Percentiles rank a stretch among this genome's conserved stretches.
phyloP scores from a whole-genome alignment of 371 early-diverging fungal genomes.

The Mucor indicus region DNA sequence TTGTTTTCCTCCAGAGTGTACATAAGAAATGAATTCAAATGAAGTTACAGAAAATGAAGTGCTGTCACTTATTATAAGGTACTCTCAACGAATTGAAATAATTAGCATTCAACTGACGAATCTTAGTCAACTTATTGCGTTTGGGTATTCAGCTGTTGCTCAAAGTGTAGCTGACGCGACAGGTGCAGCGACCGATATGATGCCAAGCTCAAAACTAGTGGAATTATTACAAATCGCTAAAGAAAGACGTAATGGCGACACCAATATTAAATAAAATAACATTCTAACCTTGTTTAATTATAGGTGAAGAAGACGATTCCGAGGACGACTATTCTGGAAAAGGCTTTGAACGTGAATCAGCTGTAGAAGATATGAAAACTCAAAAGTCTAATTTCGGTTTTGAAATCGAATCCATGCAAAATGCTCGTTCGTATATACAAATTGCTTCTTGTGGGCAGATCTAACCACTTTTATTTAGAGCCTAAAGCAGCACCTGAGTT shows the following conservation, averaged over 20 bases:
- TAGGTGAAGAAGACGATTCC: constrained; percentile 28
- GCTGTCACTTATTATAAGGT: constrained; percentile 57
- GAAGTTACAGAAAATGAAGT: constrained; percentile 52
- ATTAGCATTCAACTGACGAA: not conserved
- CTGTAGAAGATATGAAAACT: constrained; percentile 16
- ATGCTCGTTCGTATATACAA: constrained; percentile 25
- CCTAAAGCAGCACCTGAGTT: constrained; percentile 43
- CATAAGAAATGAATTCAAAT: constrained; percentile 24
- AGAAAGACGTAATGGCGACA: constrained; percentile 33
- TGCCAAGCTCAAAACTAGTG: constrained; percentile 50
- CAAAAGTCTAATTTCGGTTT: constrained; percentile 15
- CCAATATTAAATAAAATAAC: not conserved
- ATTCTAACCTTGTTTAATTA: too few species aligned
- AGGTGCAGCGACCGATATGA: constrained; percentile 44
- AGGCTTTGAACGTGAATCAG: constrained; percentile 22
- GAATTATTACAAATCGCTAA: constrained; percentile 53
- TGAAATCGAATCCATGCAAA: constrained; percentile 27
- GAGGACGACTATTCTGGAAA: constrained; percentile 35
- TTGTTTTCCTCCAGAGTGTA: too few species aligned
- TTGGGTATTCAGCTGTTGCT: constrained; percentile 62
- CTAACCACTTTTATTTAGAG: constrained; percentile 7
- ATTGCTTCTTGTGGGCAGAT: constrained; percentile 18
- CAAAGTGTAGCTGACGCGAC: constrained; percentile 61
- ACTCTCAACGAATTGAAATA: not conserved
- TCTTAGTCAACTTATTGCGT: constrained; percentile 60